Evolutionary conservation across 768 basidiomycete species (phyloP), one percentile per base, ranked within the genome.

Genomic region (Coprinopsis cinerea): DNA sequence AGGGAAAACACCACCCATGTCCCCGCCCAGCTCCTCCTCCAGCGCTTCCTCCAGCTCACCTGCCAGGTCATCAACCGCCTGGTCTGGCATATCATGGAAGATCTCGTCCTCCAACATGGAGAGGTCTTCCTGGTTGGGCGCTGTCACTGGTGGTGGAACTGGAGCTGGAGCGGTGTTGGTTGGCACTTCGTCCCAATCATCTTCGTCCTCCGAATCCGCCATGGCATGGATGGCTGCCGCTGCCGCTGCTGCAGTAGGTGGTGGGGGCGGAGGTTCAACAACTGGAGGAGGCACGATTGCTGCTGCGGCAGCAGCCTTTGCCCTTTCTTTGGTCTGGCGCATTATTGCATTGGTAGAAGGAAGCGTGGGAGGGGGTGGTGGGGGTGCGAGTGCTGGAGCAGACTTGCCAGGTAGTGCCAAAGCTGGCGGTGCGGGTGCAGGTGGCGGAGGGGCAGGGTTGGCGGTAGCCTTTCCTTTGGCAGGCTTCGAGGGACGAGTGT

Each of bases 171-270:
- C 30, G 10, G 27, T 23, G 22, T 3, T 35, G 5, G 44, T 44
- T 3, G 48, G 20, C 6, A 57, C 51, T 43, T 57, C 53, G 17
- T 54, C 53, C 56, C 56, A 57, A 1, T 52, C 51, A 22, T 50
- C 55, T 15, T 53, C 53, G 24, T 54, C 53, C 24, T 57, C 56
- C 6, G 56, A 57, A 9, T 54, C 53, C 28, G 51, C 53, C 17
- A 25, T 24, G 2, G n/a, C 44, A 11, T 46, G 25, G 20, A 28
- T 22, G 15, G 18, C 23, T 26, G 18, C 23, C 17, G 32, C 47
- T 14, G 10, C 52, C 13, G 35, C 36, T 44, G 37, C 24, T 25
- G 39, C 5, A 25, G 47, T 17, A 18, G 51, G 42, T 25, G 36
- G 30, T 17, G 37, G 27, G 18, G 23, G 22, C 25, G 23, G 27